Conservation (phyloP, 192 early-diverging fungal genomes). For the Backusella westeae region DNA sequence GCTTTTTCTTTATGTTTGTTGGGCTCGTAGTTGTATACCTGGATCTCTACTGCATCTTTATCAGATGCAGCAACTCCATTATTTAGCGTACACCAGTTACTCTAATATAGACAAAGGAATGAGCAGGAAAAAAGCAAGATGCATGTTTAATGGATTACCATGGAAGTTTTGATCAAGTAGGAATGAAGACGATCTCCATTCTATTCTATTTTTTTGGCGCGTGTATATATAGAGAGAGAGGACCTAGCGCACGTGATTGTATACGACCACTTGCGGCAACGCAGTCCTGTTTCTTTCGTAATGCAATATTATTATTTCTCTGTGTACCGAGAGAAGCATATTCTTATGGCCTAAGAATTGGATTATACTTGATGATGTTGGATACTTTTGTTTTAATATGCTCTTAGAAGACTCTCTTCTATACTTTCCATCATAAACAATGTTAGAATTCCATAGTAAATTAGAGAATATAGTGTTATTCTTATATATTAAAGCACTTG, state of each 20-base stretch:
- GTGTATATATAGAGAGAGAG: not conserved
- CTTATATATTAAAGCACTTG: too few species aligned
- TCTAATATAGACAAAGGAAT: conserved; percentile 10
- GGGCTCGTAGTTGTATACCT: conserved; percentile 10
- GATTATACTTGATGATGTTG: too few species aligned
- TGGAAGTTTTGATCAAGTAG: not conserved
- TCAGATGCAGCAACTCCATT: conserved; percentile 15
- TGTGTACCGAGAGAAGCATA: too few species aligned
- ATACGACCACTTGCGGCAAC: not conserved
- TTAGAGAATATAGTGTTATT: too few species aligned
- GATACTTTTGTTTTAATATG: too few species aligned
- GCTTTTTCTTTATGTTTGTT: not conserved
- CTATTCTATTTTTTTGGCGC: not conserved
- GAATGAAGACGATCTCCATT: not conserved
- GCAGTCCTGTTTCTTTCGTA: not conserved
- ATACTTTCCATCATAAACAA: too few species aligned
- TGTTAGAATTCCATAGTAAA: too few species aligned
- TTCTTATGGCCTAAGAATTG: too few species aligned
- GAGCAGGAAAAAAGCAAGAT: not conserved
- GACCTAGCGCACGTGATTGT: not conserved
- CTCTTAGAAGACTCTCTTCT: too few species aligned
- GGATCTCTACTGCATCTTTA: conserved; percentile 27
- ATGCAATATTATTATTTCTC: not conserved
- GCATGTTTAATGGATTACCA: not conserved
- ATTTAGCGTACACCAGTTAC: conserved; percentile 32